Base-by-base conservation (phyloP, 1,284 basidiomycete species). In the Heterobasidion parviporum region DNA sequence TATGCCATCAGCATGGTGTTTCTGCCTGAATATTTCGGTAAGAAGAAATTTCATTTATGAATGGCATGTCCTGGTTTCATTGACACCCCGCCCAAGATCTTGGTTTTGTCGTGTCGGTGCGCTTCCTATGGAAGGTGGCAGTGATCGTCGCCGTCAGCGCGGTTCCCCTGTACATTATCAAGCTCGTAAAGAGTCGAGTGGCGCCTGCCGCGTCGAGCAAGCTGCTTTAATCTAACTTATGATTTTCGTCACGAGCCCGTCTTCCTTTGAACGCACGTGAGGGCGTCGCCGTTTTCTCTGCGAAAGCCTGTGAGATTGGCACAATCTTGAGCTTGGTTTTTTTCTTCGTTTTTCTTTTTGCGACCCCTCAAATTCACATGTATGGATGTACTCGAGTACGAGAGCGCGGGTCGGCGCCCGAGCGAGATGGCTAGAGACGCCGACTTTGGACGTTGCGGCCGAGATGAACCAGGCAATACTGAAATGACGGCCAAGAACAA, bases 181-280 rank as follows among this genome's bases (percentile, higher is more conserved):
- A 97, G 72, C 73, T 90, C 57, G 83, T 98, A 57, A 84, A 88
- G 64, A 86, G 85, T 71, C 81, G 90, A 66, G 78, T 98, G 59
- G 89, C 94, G 26, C 97, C 97, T 38, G 94, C 96, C 38, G 91
- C 90, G 53, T 98, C 95, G 64, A 94, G 91, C 70, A 99, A 99
- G 74, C 74, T 96, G 68, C 68, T 87, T 64, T 89, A 84, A 67
- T 26, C 38, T 41, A 41, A 41, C 38, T 41, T 41, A 41, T 41
- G 10, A 10, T 8, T 41, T 41, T 8, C 26, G 5, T 26, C 26
- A 26, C 26, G 26, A 26, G 26, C 26, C 5, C 5, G 26, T 26
- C 26, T 6, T 26, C 26, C 5, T 26, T 26, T 26, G 26, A 26
- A 4, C 26, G 26, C 26, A 26, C 26, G 0, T 4, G 26, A 26